phyloP scores from a whole-genome alignment of 2,329 filamentous ascomycete genomes.

The Emmonsiellopsis sp. region DNA sequence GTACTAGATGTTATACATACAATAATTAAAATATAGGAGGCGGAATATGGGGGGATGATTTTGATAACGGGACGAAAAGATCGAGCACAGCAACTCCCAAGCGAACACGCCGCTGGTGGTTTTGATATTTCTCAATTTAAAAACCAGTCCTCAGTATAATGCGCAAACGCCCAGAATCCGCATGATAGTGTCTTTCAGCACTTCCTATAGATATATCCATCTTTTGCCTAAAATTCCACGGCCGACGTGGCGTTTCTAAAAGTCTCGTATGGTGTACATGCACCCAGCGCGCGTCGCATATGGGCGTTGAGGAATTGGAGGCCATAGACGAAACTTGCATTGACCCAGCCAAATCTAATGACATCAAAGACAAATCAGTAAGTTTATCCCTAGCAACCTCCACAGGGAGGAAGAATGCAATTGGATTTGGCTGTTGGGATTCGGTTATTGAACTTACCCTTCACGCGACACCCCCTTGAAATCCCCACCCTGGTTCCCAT shows the following conservation, averaged over 20 bases:
- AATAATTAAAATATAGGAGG: no score
- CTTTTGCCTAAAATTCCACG: not conserved
- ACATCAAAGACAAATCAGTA: slow-evolving; percentile 2
- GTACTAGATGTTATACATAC: no score
- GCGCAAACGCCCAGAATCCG: no score
- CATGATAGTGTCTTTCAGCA: no score
- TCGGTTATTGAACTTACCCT: slow-evolving; percentile 56
- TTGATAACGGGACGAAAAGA: no score
- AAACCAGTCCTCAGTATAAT: no score
- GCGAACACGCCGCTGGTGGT: no score
- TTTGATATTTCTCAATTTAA: no score
- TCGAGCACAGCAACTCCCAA: no score
- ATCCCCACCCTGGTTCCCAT: slow-evolving; percentile 90
- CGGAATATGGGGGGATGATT: no score
- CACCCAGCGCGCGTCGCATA: slow-evolving; percentile 79
- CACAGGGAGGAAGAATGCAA: not conserved
- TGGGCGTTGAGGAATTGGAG: slow-evolving; percentile 81
- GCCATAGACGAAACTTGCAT: slow-evolving; percentile 93
- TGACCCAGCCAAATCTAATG: slow-evolving; percentile 91
- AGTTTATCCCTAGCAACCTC: not conserved
- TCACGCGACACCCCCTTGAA: slow-evolving; percentile 95
- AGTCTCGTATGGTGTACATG: slow-evolving; percentile 76
- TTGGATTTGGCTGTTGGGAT: no score
- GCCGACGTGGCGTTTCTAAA: slow-evolving; percentile 57
- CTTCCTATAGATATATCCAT: no score